These are phyloP conservation scores for Casuarina cunninghamiana DNA, from an alignment of 306 rosid genomes.

Conservation along the genomic window DNA sequence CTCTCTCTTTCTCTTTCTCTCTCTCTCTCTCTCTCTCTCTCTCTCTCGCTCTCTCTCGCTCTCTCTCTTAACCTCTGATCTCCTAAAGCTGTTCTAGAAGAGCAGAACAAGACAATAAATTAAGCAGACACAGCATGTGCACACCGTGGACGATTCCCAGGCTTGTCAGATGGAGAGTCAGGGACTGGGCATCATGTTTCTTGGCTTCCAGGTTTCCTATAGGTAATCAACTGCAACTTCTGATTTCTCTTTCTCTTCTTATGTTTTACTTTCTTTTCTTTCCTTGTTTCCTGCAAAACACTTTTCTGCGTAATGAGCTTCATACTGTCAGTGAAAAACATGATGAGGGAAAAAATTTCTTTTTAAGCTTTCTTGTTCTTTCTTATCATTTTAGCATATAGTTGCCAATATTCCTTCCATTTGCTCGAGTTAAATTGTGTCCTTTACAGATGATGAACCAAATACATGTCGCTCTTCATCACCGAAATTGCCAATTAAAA, in stretches of 20 bases:
- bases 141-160: too few species aligned
- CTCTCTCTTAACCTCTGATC: too few species aligned
- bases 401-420: background rate
- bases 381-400: background rate
- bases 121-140: too few species aligned
- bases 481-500: slow-evolving; percentile 29
- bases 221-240: slow-evolving; percentile 28
- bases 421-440: background rate
- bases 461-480: background rate
- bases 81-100: too few species aligned
- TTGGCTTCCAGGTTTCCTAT: slow-evolving; percentile 39
- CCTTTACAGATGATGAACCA: slow-evolving; percentile 30
- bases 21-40: too few species aligned
- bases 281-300: background rate
- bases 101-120: too few species aligned
- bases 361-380: background rate
- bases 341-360: background rate
- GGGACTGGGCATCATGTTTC: background rate
- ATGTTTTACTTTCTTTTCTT: background rate
- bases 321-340: background rate
- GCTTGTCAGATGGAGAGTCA: too few species aligned
- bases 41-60: too few species aligned
- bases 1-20: too few species aligned
- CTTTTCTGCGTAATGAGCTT: background rate
- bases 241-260: slow-evolving; percentile 4